These are phyloP conservation scores for Wickerhamomyces bisporus DNA, from an alignment of 805 yeast genomes.

Conservation along the genomic window DNA sequence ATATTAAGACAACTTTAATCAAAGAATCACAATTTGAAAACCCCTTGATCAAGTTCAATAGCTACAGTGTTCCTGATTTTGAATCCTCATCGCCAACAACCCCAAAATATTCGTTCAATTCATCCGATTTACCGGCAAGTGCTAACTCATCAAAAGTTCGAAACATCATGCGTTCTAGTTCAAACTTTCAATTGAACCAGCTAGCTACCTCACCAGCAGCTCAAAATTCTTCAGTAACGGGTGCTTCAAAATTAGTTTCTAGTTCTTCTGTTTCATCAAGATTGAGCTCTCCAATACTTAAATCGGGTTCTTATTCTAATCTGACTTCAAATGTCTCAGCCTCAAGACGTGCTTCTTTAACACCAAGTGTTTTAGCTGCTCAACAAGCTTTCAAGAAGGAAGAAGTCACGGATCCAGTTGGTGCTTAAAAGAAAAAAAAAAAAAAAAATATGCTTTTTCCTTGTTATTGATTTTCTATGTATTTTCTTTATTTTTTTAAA, in stretches of 20 bases:
- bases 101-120: not conserved
- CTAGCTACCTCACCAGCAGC: too few species aligned
- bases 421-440: not conserved
- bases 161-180: not conserved
- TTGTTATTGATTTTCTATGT: too few species aligned
- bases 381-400: not conserved
- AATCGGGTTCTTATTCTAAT: too few species aligned
- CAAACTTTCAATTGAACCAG: not conserved
- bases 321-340: not conserved
- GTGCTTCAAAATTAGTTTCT: too few species aligned
- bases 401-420: not conserved
- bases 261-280: too few species aligned
- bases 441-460: not conserved
- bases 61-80: not conserved
- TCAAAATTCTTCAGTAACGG: too few species aligned
- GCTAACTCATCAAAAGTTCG: not conserved
- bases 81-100: not conserved
- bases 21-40: slow-evolving; percentile 5
- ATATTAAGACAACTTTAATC: slow-evolving; percentile 5
- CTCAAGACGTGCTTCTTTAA: not conserved
- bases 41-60: slow-evolving; percentile 5
- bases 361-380: not conserved
- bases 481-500: too few species aligned
- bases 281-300: too few species aligned
- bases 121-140: slow-evolving; percentile 1